Percentiles rank a stretch among this genome's conserved stretches.
Conservation (phyloP, 148 eudicot species). For the Vaccinium vitisidaea region DNA sequence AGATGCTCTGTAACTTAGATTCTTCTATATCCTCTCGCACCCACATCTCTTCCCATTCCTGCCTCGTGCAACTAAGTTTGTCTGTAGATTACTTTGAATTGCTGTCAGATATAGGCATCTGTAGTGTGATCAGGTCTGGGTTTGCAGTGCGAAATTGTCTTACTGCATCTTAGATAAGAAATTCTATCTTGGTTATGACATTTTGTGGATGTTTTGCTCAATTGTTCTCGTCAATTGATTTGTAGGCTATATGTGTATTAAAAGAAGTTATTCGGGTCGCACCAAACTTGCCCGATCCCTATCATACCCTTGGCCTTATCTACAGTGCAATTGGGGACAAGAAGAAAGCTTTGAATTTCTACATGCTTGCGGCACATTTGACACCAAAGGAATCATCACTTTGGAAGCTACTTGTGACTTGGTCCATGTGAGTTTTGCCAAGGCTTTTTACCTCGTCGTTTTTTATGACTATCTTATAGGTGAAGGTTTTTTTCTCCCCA, state of each 20-base stretch:
- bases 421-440: conserved; percentile 64
- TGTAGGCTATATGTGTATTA: conserved; percentile 64
- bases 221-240: conserved; percentile 10
- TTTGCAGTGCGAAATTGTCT: not conserved
- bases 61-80: no score
- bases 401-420: conserved; percentile 67
- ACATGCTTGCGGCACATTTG: conserved; percentile 78
- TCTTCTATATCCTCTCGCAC: not conserved
- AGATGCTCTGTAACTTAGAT: not conserved
- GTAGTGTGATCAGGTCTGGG: not conserved
- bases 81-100: not conserved
- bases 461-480: not conserved
- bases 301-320: conserved; percentile 71
- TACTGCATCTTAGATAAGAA: conserved; percentile 3
- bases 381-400: conserved; percentile 66
- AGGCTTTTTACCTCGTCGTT: conserved; percentile 5
- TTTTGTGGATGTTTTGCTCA: not conserved
- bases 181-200: not conserved
- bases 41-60: no score
- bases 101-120: not conserved
- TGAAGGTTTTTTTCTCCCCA: not conserved
- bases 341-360: conserved; percentile 57
- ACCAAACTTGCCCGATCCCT: conserved; percentile 78
- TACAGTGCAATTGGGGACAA: conserved; percentile 54
- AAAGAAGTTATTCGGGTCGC: conserved; percentile 68